These are phyloP conservation scores for Pyrenophora graminea DNA, from an alignment of 2,329 filamentous ascomycete species.

Conservation along the genomic window DNA sequence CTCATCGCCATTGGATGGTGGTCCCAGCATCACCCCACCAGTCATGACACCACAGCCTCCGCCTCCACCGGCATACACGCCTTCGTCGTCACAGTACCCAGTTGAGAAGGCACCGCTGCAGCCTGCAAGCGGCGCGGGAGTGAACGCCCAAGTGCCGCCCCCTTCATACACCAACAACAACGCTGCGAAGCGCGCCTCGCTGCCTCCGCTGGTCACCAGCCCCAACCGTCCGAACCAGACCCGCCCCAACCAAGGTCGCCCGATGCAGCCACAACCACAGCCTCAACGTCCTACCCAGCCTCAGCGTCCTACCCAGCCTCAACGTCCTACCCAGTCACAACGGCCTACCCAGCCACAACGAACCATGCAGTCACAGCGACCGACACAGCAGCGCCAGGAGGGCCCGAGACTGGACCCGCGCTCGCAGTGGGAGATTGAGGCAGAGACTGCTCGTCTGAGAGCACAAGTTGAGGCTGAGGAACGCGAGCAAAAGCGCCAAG, in stretches of 20 bases:
- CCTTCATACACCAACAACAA: constrained; percentile 19
- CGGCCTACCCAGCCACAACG: constrained; percentile 4
- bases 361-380: constrained; percentile 11
- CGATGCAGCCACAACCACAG: not conserved
- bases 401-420: constrained; percentile 52
- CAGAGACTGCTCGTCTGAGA: constrained; percentile 54
- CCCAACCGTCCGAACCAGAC: constrained; percentile 21
- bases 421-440: constrained; percentile 57
- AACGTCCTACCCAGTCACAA: constrained; percentile 5
- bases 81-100: constrained; percentile 25
- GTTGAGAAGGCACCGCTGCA: constrained; percentile 25
- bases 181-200: constrained; percentile 33
- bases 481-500: constrained; percentile 52
- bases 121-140: constrained; percentile 19
- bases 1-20: constrained; percentile 38
- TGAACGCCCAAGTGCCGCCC: constrained; percentile 22
- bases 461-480: constrained; percentile 51
- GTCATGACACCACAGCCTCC: constrained; percentile 41
- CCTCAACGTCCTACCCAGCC: constrained; percentile 1
- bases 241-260: constrained; percentile 16
- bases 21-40: constrained; percentile 33
- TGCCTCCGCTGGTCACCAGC: constrained; percentile 36
- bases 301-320: constrained; percentile 6
- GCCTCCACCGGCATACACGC: constrained; percentile 30
- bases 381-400: constrained; percentile 13